These are phyloP conservation scores for Toxoplasma gondii DNA, from an alignment of 169 alveolate species.

Conservation along the genomic window DNA sequence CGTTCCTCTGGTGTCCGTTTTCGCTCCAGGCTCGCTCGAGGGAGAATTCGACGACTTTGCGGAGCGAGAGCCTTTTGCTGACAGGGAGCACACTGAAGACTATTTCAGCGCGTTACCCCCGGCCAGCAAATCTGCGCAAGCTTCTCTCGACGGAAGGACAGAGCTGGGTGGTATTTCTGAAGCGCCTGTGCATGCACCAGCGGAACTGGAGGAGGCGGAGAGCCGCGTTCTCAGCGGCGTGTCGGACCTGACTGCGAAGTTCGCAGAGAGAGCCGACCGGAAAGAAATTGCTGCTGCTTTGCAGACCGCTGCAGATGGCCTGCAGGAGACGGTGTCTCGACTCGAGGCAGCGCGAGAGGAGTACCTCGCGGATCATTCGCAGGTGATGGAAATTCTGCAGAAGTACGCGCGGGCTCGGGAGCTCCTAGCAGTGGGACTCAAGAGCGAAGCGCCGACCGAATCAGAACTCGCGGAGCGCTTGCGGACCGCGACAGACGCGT, in stretches of 20 bases:
- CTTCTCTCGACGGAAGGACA: too few relatives aligned
- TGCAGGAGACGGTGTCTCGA: not conserved
- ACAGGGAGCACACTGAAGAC: too few relatives aligned
- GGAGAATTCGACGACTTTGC: too few relatives aligned
- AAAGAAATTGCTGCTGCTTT: not conserved
- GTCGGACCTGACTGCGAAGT: not conserved
- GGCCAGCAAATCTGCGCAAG: too few relatives aligned
- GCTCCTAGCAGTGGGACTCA: not conserved
- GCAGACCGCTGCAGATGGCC: not conserved
- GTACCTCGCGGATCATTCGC: not conserved
- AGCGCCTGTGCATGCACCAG: not conserved
- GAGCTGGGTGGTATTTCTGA: not conserved
- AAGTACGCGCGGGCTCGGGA: slow-evolving; percentile 22
- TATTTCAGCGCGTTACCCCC: too few relatives aligned
- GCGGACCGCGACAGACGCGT: not conserved
- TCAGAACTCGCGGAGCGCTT: not conserved
- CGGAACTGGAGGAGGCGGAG: not conserved
- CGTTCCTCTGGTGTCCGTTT: too few relatives aligned
- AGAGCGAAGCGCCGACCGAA: not conserved
- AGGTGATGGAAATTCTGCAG: not conserved
- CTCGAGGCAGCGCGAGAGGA: not conserved
- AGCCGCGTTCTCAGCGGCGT: not conserved
- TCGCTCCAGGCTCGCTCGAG: too few relatives aligned
- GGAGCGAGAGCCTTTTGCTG: too few relatives aligned
- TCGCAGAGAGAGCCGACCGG: not conserved